Base-by-base conservation (phyloP, 441 rosid species). In the Codiaeum variegatum region DNA sequence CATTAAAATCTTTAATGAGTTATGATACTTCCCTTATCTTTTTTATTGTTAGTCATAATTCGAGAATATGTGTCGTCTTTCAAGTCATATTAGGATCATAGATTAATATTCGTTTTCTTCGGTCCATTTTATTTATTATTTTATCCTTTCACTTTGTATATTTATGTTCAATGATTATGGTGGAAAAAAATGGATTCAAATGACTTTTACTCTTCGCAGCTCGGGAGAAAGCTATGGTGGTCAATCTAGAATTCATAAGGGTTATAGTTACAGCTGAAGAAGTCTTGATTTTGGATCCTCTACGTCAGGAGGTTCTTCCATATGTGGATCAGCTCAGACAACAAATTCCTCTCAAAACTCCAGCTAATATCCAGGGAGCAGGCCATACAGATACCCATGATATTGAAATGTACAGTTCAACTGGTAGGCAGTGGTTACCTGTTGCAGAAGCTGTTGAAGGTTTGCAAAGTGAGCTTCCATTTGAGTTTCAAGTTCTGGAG, bases 401-500 rank as follows among this genome's bases (percentile, higher is more conserved):
- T 61, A 62, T 67, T 71, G 90, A 83, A 71, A 76, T 80, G 80
- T 87, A 77, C 55, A 84, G 77, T 78, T 74, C 90, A 47, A 66
- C 81, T 0, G 82, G 82, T 66, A 79, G 81, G 34, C 86, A 75
- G 16, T 73, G 88, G 87, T 38, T 81, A 55, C 93, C 88, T 75
- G 84, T 85, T 79, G 88, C 88, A 3, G 98, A 91, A 80, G 89
- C 85, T 38, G 88, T 55, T 65, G 99, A 92, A 71, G 93, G 96
- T n/a, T 79, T 86, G 72, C 93, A 91, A 68, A 76, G 80, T 71
- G 96, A 92, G 79, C 97, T 93, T 66, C 98, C 97, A 6, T 95
- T 95, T 73, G 99, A 93, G 79, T 89, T 95, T 84, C 96, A 93
- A 78, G 97, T 95, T 73, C 90, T 95, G 55, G 99, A 95, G 88